Evolutionary conservation across 1,284 basidiomycete genomes (phyloP).

Genomic region (Sanghuangporus sanghuang): DNA sequence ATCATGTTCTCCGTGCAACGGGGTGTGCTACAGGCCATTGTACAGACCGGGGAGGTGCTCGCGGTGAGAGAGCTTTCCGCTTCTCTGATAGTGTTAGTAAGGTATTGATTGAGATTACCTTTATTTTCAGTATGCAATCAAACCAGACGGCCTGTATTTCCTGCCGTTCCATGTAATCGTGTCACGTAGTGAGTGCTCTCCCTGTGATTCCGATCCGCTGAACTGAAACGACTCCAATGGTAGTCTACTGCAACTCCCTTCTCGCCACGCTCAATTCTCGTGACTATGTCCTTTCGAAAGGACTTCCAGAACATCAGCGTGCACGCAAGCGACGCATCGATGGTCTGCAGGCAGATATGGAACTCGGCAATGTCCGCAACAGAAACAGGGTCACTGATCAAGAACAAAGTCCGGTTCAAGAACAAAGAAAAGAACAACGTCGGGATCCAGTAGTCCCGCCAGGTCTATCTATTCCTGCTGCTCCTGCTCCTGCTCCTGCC

Average conservation of each 20-base stretch:
- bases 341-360: not conserved
- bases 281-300: conserved; percentile 8
- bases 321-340: not conserved
- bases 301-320: not conserved
- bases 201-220: too few species aligned
- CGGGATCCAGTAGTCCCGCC: not conserved
- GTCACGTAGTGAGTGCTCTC: conserved; percentile 10
- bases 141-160: conserved; percentile 8
- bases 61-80: not conserved
- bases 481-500: not conserved
- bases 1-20: conserved; percentile 16
- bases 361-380: not conserved
- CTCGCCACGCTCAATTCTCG: conserved; percentile 15
- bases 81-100: not conserved
- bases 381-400: not conserved
- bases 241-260: conserved; percentile 15
- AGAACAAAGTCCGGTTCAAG: not conserved
- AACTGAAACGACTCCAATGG: not conserved
- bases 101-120: not conserved
- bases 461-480: not conserved
- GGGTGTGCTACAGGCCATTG: conserved; percentile 13
- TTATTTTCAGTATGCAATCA: conserved; percentile 10
- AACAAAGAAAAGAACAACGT: not conserved
- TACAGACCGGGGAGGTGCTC: conserved; percentile 14
- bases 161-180: conserved; percentile 16